Evolutionary conservation across 805 yeast species (phyloP), one percentile per base, ranked within the genome.

Genomic region (Myxozyma kluyveri): DNA sequence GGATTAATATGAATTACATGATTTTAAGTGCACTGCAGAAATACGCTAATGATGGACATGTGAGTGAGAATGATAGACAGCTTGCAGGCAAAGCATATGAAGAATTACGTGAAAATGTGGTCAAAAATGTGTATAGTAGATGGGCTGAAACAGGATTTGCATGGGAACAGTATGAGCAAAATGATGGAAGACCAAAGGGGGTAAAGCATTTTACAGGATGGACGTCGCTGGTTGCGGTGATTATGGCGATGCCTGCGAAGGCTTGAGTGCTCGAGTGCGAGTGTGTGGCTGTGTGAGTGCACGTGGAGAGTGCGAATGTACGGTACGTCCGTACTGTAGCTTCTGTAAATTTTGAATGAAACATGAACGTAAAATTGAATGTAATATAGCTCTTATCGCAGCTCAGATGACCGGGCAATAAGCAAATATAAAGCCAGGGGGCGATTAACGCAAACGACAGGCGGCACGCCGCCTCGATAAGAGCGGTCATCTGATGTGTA

Each of bases 171-270:
- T 93, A 93, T 67, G 83, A 86, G 59, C 91, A 88, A 56, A 65
- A 62, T 12, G 80, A 82, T 6, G 99, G 99, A 0, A 66, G 70
- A 86, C 88, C 2, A 9, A 78, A 79, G 59, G 90, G 97, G 5
- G 90, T 91, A 7, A 83, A 86, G 67, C 91, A 88, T 65, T 93
- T 93, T 70, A 74, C 88, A 38, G 99, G 99, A 1, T 93, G 99
- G 99, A 83, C 97, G 0, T 82, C 95, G 1, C 70, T 88, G 53
- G 85, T 86, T 10, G 80, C 86, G 3, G 74, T 81, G 56, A 86
- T 93, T 64, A 85, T 93, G 91, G 77, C 78, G 49, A 84, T 86
- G 93, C 91, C 93, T 1, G 83, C 78, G 52, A 57, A 45, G 47
- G 14, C 33, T 29, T 14, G 43, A 6, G 33, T 14, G 33, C 33